Evolutionary conservation across 2,329 filamentous ascomycete genomes (phyloP).

Genomic region (Phialemonium atrogriseum): DNA sequence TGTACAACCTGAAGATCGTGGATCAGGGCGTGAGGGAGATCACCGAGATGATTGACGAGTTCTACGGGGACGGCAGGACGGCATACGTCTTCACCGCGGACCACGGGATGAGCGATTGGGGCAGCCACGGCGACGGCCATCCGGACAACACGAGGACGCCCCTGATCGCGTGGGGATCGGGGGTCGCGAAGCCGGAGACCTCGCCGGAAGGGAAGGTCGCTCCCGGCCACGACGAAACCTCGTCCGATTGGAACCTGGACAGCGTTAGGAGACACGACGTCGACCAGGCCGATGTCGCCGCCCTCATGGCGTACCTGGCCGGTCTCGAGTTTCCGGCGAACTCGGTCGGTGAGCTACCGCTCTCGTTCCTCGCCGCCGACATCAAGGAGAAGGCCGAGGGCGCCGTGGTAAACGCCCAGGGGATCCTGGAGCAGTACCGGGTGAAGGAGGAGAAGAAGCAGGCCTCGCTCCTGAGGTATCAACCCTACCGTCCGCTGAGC

Average conservation of each 20-base stretch:
- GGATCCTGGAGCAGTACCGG: conserved; percentile 90
- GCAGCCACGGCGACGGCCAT: conserved; percentile 97
- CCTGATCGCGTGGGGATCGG: conserved; percentile 87
- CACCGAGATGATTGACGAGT: conserved; percentile 70
- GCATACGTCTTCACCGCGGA: conserved; percentile 97
- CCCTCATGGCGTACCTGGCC: conserved; percentile 87
- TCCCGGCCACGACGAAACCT: conserved; percentile 85
- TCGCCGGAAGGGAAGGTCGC: conserved; percentile 47
- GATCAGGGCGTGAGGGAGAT: conserved; percentile 85
- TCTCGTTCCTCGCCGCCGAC: conserved; percentile 69
- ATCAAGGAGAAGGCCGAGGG: conserved; percentile 75
- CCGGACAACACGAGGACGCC: conserved; percentile 95
- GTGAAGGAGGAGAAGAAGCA: conserved; percentile 87
- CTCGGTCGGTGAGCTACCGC: conserved; percentile 85
- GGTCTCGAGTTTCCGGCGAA: conserved; percentile 91
- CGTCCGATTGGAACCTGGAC: conserved; percentile 78
- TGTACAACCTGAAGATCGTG: conserved; percentile 90
- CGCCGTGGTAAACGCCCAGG: conserved; percentile 72
- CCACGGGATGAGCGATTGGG: conserved; percentile 98
- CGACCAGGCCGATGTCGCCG: conserved; percentile 85
- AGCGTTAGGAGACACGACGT: conserved; percentile 83
- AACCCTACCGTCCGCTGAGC: conserved; percentile 64
- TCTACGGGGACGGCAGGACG: conserved; percentile 78
- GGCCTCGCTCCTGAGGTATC: conserved; percentile 66
- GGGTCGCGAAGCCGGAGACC: conserved; percentile 66